phyloP scores from a whole-genome alignment of 805 yeast genomes.

The Candida khao-thaluensis region DNA sequence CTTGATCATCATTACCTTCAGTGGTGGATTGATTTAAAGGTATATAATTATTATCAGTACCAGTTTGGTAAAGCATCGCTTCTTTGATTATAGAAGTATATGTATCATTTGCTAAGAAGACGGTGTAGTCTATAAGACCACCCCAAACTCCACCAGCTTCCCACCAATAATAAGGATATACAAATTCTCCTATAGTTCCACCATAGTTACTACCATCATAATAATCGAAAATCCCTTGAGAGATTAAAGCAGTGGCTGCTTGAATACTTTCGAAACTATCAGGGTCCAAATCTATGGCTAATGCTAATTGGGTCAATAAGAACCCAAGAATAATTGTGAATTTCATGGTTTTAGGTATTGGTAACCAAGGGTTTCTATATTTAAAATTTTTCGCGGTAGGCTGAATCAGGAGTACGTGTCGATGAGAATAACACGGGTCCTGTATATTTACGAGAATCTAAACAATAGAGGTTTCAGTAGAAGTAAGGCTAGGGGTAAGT shows the following conservation, averaged over 20 bases:
- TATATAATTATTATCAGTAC: slow-evolving; percentile 68
- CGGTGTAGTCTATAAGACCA: slow-evolving; percentile 74
- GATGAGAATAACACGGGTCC: neutral
- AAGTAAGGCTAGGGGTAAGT: too few relatives aligned
- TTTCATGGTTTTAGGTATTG: neutral
- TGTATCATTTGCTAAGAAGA: slow-evolving; percentile 65
- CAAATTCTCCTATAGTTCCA: slow-evolving; percentile 83
- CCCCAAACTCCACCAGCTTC: slow-evolving; percentile 98
- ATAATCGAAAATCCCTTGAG: slow-evolving; percentile 76
- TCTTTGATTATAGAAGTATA: slow-evolving; percentile 56
- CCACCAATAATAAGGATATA: slow-evolving; percentile 97
- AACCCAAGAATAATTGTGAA: slow-evolving; percentile 1
- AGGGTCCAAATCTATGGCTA: slow-evolving; percentile 13
- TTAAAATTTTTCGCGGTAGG: slow-evolving; percentile 5
- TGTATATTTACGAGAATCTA: too few relatives aligned
- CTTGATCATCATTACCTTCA: slow-evolving; percentile 98
- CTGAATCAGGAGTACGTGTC: neutral
- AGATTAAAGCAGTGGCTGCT: slow-evolving; percentile 58
- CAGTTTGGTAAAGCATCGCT: slow-evolving; percentile 70
- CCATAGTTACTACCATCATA: slow-evolving; percentile 70
- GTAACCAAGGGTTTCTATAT: neutral
- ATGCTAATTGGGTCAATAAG: neutral
- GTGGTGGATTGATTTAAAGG: slow-evolving; percentile 87
- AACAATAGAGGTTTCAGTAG: too few relatives aligned
- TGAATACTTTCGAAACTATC: slow-evolving; percentile 44